Base-by-base conservation (phyloP, 345 rosid species). In the Salix suchowensis region DNA sequence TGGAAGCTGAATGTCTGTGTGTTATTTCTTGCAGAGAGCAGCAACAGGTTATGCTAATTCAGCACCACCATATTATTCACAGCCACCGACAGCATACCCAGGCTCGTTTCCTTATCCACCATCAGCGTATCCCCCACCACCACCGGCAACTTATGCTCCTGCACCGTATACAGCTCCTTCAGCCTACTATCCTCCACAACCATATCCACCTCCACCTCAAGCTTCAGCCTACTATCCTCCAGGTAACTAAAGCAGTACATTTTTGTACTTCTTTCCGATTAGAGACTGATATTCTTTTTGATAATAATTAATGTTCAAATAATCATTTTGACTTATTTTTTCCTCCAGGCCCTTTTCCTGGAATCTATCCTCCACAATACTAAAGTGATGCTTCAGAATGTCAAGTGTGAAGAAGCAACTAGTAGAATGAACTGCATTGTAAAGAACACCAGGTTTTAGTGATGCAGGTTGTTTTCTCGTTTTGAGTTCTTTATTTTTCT, bases 311-410 rank as follows among this genome's bases (percentile, higher is more conserved):
- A 32, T 37, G 50, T 24, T 68, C 24, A 71, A 37, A 66, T 26
- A 70, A 24, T 69, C 62, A 30, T 12, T 58, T 58, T 12, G 12
- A 12, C 14, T 67, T 46, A 67, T 70, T 67, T 30, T 36, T 5
- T 5, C 46, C 48, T 70, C 65, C 84, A 88, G 95, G 88, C 82
- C 89, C 89, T 71, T 87, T 76, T 67, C 87, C 85, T 15, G 91
- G 97, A 67, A 70, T 61, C 26, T 87, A 86, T 81, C 89, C 93
- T 23, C 90, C 91, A 1, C 85, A 61, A 7, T 88, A 92, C 85
- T 91, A 72, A 77, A 79, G 67, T 12, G 66, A 28, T 77, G 65
- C 79, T 79, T 52, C 16, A 15, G 48, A 28, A 30, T 24, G 10
- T 42, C 46, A 24, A 18, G 37, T 23, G 71, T 13, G 52, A 73